A percentile compares a stretch with the other conserved stretches of the same genome.
These are phyloP conservation scores for Helichrysum umbraculigerum DNA, from an alignment of 129 eudicot genomes.

Conservation along the genomic window DNA sequence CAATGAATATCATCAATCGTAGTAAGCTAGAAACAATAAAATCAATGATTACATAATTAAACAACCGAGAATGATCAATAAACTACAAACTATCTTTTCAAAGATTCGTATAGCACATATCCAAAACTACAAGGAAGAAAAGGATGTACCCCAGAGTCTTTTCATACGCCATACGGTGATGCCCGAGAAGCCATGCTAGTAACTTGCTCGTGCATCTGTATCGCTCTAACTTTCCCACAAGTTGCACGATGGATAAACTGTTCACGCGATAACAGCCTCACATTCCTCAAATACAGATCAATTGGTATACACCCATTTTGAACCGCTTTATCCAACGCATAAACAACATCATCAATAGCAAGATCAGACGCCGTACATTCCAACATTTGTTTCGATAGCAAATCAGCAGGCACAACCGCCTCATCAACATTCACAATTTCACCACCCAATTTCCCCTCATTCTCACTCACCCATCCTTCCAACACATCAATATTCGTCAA, in stretches of 20 bases:
- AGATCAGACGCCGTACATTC: slow-evolving; percentile 57
- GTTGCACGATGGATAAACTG: slow-evolving; percentile 85
- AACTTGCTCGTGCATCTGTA: slow-evolving; percentile 85
- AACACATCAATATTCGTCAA: slow-evolving; percentile 65
- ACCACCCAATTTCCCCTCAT: slow-evolving; percentile 48
- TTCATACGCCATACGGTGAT: slow-evolving; percentile 45
- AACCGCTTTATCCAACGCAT: slow-evolving; percentile 70
- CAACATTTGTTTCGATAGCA: neutral
- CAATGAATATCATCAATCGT: too few species aligned
- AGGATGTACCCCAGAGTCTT: too few species aligned
- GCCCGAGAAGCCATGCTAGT: slow-evolving; percentile 73
- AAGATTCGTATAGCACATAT: too few species aligned
- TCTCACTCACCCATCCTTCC: slow-evolving; percentile 82
- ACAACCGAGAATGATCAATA: too few species aligned
- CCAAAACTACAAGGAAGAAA: too few species aligned
- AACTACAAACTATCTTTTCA: too few species aligned
- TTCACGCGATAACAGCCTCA: slow-evolving; percentile 76
- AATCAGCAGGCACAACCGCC: neutral
- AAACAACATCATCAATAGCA: slow-evolving; percentile 73
- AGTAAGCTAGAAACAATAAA: too few species aligned
- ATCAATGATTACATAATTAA: too few species aligned
- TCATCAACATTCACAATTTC: neutral
- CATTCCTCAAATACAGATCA: slow-evolving; percentile 76
- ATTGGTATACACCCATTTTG: slow-evolving; percentile 70
- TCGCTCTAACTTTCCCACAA: slow-evolving; percentile 60